phyloP scores from a whole-genome alignment of 1,284 basidiomycete species.

The Hortiboletus rubellus region DNA sequence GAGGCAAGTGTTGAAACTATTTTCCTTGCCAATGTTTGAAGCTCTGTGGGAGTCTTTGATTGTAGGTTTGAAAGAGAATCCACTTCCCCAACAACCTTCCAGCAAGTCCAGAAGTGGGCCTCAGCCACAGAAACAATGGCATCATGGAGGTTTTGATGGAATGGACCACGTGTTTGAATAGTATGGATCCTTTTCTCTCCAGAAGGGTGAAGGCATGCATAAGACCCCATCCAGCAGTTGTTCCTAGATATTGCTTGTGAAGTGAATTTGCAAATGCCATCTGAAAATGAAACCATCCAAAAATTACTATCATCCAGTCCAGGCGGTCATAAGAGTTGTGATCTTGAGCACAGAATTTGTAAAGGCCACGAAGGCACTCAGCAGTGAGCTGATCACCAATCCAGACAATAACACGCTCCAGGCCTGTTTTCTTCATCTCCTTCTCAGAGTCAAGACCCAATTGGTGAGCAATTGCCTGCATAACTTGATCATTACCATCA shows the following conservation, averaged over 20 bases:
- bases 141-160: conserved; percentile 10
- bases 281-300: conserved; percentile 17
- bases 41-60: too few relatives aligned
- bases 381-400: conserved; percentile 31
- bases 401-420: conserved; percentile 4
- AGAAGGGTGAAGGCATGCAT: conserved; percentile 16
- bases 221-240: conserved; percentile 9
- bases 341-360: conserved; percentile 18
- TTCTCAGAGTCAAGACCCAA: too few relatives aligned
- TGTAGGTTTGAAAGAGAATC: background rate
- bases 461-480: too few relatives aligned
- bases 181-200: conserved; percentile 14
- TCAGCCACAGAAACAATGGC: conserved; percentile 1
- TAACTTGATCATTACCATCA: conserved; percentile 39
- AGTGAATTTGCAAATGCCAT: conserved; percentile 21
- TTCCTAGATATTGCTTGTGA: conserved; percentile 23
- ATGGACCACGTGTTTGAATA: conserved; percentile 1
- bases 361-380: conserved; percentile 18
- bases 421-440: conserved; percentile 8
- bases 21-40: too few relatives aligned
- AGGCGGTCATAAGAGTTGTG: conserved; percentile 20
- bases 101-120: conserved; percentile 2
- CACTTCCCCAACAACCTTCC: background rate
- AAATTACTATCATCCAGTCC: conserved; percentile 16
- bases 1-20: too few relatives aligned